phyloP scores from a whole-genome alignment of 2,329 filamentous ascomycete species.

The Exutisphaerella laricina region DNA sequence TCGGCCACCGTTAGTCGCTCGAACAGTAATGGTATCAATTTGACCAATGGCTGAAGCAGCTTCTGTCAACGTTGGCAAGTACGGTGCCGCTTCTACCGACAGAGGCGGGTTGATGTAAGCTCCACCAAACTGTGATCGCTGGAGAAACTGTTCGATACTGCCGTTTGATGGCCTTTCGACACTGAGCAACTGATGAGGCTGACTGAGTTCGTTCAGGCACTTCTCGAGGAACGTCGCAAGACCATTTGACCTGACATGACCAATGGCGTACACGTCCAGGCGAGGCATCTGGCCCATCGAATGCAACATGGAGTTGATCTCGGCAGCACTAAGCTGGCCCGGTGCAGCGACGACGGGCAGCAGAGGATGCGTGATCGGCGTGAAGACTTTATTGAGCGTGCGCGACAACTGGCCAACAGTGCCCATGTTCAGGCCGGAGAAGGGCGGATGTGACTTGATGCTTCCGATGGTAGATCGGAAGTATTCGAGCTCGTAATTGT shows the following conservation, averaged over 20 bases:
- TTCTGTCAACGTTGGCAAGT: constrained; percentile 64
- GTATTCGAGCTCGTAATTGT: constrained; percentile 86
- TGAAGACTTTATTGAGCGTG: constrained; percentile 79
- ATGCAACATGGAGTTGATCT: constrained; percentile 74
- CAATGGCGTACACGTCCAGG: constrained; percentile 75
- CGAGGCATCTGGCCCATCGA: constrained; percentile 75
- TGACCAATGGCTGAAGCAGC: constrained; percentile 73
- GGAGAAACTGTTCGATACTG: constrained; percentile 65
- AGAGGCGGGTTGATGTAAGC: constrained; percentile 74
- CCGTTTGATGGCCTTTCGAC: constrained; percentile 65
- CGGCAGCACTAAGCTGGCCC: constrained; percentile 76
- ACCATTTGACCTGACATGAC: constrained; percentile 64
- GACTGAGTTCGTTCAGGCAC: constrained; percentile 56
- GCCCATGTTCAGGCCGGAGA: constrained; percentile 84
- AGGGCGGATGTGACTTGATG: constrained; percentile 64
- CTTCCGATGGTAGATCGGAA: constrained; percentile 72
- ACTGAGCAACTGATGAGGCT: constrained; percentile 74
- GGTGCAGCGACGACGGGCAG: constrained; percentile 79
- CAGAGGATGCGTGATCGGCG: constrained; percentile 79
- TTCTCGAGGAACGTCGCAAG: constrained; percentile 80
- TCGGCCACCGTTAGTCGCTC: constrained; percentile 44
- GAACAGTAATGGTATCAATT: constrained; percentile 73
- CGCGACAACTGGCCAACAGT: constrained; percentile 79
- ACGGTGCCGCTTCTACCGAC: constrained; percentile 46
- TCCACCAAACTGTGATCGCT: constrained; percentile 71